Percentiles rank a stretch among this genome's conserved stretches.
These are phyloP conservation scores for Cladosporium sp. DNA, from an alignment of 2,329 filamentous ascomycete species.

Conservation along the genomic window DNA sequence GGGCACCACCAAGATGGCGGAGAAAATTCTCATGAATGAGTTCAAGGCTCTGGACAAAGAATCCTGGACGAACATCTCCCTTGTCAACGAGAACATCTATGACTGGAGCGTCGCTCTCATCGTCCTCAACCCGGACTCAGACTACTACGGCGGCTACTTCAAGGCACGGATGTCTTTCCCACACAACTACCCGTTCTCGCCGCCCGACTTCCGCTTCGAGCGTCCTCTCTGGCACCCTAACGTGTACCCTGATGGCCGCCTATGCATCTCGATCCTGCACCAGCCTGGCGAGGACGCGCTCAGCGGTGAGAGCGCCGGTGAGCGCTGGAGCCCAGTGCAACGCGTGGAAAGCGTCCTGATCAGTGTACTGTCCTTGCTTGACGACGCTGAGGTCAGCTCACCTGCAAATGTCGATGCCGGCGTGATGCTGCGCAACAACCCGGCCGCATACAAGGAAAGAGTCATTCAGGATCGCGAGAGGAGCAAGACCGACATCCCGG, in stretches of 20 bases:
- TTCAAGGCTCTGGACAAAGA: slow-evolving; percentile 77
- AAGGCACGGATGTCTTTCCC: slow-evolving; percentile 87
- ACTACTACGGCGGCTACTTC: slow-evolving; percentile 91
- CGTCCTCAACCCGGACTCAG: slow-evolving; percentile 85
- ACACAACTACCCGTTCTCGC: slow-evolving; percentile 81
- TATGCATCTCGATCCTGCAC: slow-evolving; percentile 97
- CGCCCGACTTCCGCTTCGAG: slow-evolving; percentile 84
- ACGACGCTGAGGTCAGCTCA: slow-evolving; percentile 89
- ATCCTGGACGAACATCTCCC: slow-evolving; percentile 89
- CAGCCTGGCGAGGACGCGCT: slow-evolving; percentile 85
- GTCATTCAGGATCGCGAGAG: slow-evolving; percentile 67
- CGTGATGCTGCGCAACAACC: slow-evolving; percentile 74
- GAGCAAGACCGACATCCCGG: slow-evolving; percentile 75
- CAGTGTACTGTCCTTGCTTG: slow-evolving; percentile 84
- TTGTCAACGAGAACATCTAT: slow-evolving; percentile 78
- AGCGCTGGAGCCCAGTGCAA: slow-evolving; percentile 92
- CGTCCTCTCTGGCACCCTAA: slow-evolving; percentile 85
- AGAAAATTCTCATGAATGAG: slow-evolving; percentile 86
- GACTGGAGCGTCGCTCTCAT: slow-evolving; percentile 85
- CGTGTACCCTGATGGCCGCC: slow-evolving; percentile 81
- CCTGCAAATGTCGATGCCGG: slow-evolving; percentile 93
- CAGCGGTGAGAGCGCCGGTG: slow-evolving; percentile 83
- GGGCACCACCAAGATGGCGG: slow-evolving; percentile 45
- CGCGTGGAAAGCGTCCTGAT: slow-evolving; percentile 92
- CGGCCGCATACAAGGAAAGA: slow-evolving; percentile 63